Evolutionary conservation across 768 basidiomycete genomes (phyloP), one percentile per base, ranked within the genome.

Genomic region (Boletus sensibilis): DNA sequence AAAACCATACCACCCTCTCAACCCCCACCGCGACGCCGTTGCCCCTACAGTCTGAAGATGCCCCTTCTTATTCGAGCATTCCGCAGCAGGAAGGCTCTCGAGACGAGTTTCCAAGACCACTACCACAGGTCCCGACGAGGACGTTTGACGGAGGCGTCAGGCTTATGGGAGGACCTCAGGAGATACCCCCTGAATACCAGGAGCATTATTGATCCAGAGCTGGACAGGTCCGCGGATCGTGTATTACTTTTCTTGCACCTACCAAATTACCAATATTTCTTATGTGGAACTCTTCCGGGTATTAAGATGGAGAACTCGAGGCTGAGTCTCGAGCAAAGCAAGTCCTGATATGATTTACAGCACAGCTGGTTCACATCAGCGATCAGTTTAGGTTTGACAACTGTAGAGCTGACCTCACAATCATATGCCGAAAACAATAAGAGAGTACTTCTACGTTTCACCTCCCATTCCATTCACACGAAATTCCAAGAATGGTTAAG

Each of bases 171-270:
- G 47, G 35, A 16, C 33, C 43, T 13, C 2, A 31, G 4, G n/a
- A 50, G 18, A 51, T 41, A 5, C 50, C 39, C 25, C 38, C 57
- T 20, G 62, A 49, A 53, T 50, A 50, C 33, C 53, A 41, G 33
- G 49, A 52, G 0, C 31, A 41, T n/a, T 20, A 58, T 58, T 39
- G 33, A 20, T 25, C 9, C n/a, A 14, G 20, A 29, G 44, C n/a
- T 27, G 31, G 9, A n/a, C n/a, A 8, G 33, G 11, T 37, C 13
- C 10, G 3, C 18, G 9, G 13, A 33, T 29, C 11, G 14, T 9
- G 5, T 34, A 8, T 18, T 21, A 14, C 14, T 42, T 50, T 43
- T 50, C 13, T 16, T 43, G n/a, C 14, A 29, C 4, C 47, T n/a
- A 27, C 16, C 6, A 16, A 29, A 2, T 34, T n/a, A 27, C 16